phyloP scores from a whole-genome alignment of 805 yeast genomes.

The Blastobotrys peoriensis region DNA sequence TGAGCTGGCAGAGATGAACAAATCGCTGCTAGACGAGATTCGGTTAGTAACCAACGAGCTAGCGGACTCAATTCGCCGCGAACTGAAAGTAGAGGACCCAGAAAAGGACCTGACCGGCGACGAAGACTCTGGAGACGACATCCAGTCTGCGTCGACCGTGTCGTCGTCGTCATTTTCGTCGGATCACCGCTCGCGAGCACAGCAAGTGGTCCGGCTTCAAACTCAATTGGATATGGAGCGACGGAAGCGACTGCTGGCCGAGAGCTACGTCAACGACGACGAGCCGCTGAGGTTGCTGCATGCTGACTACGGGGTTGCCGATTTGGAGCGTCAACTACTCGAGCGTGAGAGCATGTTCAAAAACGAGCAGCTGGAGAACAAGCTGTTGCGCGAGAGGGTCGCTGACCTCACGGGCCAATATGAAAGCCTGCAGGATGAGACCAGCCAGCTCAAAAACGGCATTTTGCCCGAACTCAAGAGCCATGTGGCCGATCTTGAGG shows the following conservation, averaged over 20 bases:
- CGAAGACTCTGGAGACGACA: not conserved
- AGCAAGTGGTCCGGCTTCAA: conserved; percentile 23
- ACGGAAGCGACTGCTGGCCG: conserved; percentile 25
- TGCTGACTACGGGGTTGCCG: conserved; percentile 17
- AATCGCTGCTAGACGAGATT: conserved; percentile 28
- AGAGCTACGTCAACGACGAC: conserved; percentile 11
- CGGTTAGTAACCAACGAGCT: conserved; percentile 32
- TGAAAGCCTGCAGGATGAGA: conserved; percentile 22
- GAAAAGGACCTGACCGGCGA: conserved; percentile 1
- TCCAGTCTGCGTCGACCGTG: conserved; percentile 2
- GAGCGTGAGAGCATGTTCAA: conserved; percentile 23
- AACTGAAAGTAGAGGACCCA: conserved; percentile 22
- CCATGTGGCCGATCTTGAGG: conserved; percentile 21
- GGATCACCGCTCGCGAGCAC: conserved; percentile 12
- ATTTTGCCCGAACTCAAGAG: conserved; percentile 21
- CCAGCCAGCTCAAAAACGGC: conserved; percentile 20
- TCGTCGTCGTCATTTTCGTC: conserved; percentile 6
- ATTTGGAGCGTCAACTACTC: conserved; percentile 24
- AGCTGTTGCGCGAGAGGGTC: conserved; percentile 23
- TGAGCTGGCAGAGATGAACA: conserved; percentile 19
- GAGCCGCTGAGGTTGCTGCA: conserved; percentile 2
- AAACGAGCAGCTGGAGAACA: conserved; percentile 20
- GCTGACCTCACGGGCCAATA: conserved; percentile 25
- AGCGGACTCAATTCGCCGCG: conserved; percentile 34
- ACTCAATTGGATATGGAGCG: conserved; percentile 30